Evolutionary conservation across 805 yeast genomes (phyloP).

Genomic region (Hagleromyces aurorensis): DNA sequence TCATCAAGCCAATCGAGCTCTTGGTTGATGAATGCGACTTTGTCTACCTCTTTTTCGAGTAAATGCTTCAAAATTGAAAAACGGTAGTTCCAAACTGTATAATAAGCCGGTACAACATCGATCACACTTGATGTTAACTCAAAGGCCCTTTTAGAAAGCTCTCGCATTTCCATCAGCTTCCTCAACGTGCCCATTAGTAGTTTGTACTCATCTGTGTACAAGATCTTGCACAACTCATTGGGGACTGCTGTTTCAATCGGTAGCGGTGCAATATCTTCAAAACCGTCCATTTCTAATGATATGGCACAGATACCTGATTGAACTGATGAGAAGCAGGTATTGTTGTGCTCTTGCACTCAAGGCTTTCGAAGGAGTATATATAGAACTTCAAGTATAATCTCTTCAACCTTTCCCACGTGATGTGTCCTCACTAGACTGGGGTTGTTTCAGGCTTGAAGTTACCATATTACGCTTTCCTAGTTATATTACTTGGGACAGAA

Average conservation of each 20-base stretch:
- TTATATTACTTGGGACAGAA: too few species aligned
- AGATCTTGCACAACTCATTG: slow-evolving; percentile 48
- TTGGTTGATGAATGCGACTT: slow-evolving; percentile 21
- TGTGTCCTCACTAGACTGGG: too few species aligned
- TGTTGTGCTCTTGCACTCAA: too few species aligned
- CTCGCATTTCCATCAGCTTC: slow-evolving; percentile 50
- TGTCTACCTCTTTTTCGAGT: slow-evolving; percentile 22
- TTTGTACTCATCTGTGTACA: slow-evolving; percentile 67
- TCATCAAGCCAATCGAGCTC: slow-evolving; percentile 78
- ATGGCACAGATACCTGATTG: too few species aligned
- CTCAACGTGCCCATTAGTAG: slow-evolving; percentile 53
- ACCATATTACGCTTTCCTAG: too few species aligned
- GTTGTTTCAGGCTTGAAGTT: too few species aligned
- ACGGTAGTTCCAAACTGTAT: slow-evolving; percentile 79
- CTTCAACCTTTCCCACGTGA: too few species aligned
- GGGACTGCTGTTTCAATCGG: slow-evolving; percentile 35
- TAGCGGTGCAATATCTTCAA: slow-evolving; percentile 39
- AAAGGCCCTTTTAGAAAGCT: slow-evolving; percentile 64
- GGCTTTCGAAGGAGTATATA: too few species aligned
- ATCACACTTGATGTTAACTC: slow-evolving; percentile 58
- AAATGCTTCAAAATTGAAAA: slow-evolving; percentile 41
- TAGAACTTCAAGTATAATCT: too few species aligned
- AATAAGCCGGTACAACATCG: slow-evolving; percentile 74
- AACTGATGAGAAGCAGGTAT: too few species aligned
- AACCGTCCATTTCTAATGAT: slow-evolving; percentile 30